Evolutionary conservation across 257 asterid genomes (phyloP), one percentile per base, ranked within the genome.

Genomic region (Salvia rosmarinus): DNA sequence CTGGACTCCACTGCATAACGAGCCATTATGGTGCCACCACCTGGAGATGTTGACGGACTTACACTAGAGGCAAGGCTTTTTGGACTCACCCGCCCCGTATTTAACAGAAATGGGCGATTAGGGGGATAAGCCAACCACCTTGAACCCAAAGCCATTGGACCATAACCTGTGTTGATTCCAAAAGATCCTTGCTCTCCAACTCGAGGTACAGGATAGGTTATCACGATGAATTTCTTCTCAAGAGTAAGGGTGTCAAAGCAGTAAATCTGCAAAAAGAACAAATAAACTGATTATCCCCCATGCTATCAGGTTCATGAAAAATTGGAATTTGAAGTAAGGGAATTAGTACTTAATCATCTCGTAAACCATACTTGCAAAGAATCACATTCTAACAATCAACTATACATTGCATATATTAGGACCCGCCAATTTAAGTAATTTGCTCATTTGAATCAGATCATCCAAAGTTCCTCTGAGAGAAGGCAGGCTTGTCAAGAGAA

Each of bases 121-220:
- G 96, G 88, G 59, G 96, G 73, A 64, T 83, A 89, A 2, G 93
- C 93, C 85, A 89, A 73, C 96, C 96, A 89, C 79, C 96, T 83
- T 70, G 93, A 82, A 63, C 96, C 93, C 82, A 89, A 80, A 50
- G 93, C 90, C 88, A 89, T 79, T 65, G 96, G 91, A 62, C 96
- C 96, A 62, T 85, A 86, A 14, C 88, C 90, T 2, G 86, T 84
- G 78, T 81, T 80, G 67, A 89, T 77, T 19, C 85, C 88, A 70
- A 81, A 78, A 50, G 81, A 74, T 73, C 89, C 90, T 78, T 77
- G 91, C 61, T 83, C 91, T 68, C 90, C 92, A 17, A 79, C 80
- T 50, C 88, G 88, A 42, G 89, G 89, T 72, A 85, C 86, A 66
- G 96, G 96, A 77, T 89, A 87, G 43, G 93, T 87, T 17, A 84